These are phyloP conservation scores for Moesziomyces globuligerus DNA, from an alignment of 1,284 basidiomycete species.

Conservation along the genomic window DNA sequence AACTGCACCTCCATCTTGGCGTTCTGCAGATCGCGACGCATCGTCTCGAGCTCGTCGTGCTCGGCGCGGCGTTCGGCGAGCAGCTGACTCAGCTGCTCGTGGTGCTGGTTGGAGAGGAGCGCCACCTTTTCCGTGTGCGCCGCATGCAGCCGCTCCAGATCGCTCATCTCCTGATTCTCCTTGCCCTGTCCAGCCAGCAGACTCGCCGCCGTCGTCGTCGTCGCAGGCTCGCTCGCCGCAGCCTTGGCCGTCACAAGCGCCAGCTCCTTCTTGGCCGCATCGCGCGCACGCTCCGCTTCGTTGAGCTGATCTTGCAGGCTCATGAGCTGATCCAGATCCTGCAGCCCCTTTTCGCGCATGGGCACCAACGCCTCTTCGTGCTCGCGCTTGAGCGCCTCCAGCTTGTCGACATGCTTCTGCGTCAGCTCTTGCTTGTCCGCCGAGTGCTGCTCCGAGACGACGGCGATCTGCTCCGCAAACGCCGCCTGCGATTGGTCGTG, in stretches of 20 bases:
- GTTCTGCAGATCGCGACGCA: conserved; percentile 39
- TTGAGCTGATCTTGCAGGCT: conserved; percentile 51
- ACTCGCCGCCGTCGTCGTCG: conserved; percentile 25
- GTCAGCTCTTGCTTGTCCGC: conserved; percentile 33
- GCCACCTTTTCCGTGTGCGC: conserved; percentile 50
- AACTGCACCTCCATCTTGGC: conserved; percentile 45
- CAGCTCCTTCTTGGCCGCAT: conserved; percentile 28
- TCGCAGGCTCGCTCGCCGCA: conserved; percentile 21
- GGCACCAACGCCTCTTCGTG: conserved; percentile 36
- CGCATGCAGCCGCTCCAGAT: conserved; percentile 47
- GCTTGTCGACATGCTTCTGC: conserved; percentile 47
- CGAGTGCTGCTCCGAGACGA: conserved; percentile 27
- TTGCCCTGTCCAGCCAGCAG: conserved; percentile 28
- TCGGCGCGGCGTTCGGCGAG: conserved; percentile 20
- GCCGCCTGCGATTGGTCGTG: conserved; percentile 46
- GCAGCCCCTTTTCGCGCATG: conserved; percentile 33
- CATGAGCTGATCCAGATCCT: conserved; percentile 44
- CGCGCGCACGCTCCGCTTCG: conserved; percentile 44
- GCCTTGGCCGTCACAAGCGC: conserved; percentile 31
- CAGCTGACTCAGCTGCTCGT: conserved; percentile 34
- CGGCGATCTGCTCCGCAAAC: conserved; percentile 49
- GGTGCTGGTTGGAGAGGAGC: conserved; percentile 32
- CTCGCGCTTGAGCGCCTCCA: conserved; percentile 18
- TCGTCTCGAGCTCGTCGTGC: conserved; percentile 25
- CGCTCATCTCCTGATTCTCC: conserved; percentile 38